Evolutionary conservation across 2,329 filamentous ascomycete genomes (phyloP), one percentile per base, ranked within the genome.

Genomic region (Aspergillus sp.): DNA sequence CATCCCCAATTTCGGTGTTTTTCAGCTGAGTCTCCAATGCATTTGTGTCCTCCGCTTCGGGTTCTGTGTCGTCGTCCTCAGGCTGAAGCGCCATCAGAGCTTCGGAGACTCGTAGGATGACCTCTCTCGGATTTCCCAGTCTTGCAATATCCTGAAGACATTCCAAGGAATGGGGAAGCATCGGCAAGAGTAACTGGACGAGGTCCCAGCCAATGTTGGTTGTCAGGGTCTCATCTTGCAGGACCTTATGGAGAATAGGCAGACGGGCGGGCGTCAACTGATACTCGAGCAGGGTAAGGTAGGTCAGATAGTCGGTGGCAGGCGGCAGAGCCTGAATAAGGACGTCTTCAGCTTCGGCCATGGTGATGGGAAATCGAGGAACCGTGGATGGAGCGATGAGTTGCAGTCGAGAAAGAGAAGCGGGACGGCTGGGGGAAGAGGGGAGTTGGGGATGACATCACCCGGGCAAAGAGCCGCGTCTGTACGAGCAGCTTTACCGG

Each of bases 121-220:
- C 81, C 57, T 85, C 81, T 48, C 81, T 66, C 0, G 81, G 81
- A 52, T 85, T 85, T 5, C 81, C 81, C 30, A 81, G 65, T 7
- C 75, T 68, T 10, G 81, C 79, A 43, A 85, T 73, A 59, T 82
- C 78, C 45, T 81, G 73, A 7, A 85, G 61, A 56, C 81, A 84
- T 52, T 77, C 69, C 40, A 75, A 69, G 0, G 79, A 81, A 3
- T 73, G 70, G 2, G 79, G 78, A 4, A 85, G 62, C 47, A 82
- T 70, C 2, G 80, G 81, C 11, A 83, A 66, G 2, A 85, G 69
- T 7, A 83, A 62, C 52, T 82, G 77, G 5, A 84, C 76, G 34
- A 85, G 61, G 60, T 85, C 81, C 81, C 81, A 85, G 46, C 81
- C 81, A 54, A 85, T 84, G 51, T 82, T 81, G 36, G 72, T 72